Percentiles rank a stretch among this genome's conserved stretches.
Conservation (phyloP, 2,329 filamentous ascomycete genomes). For the Trichoderma cornu-damae region DNA sequence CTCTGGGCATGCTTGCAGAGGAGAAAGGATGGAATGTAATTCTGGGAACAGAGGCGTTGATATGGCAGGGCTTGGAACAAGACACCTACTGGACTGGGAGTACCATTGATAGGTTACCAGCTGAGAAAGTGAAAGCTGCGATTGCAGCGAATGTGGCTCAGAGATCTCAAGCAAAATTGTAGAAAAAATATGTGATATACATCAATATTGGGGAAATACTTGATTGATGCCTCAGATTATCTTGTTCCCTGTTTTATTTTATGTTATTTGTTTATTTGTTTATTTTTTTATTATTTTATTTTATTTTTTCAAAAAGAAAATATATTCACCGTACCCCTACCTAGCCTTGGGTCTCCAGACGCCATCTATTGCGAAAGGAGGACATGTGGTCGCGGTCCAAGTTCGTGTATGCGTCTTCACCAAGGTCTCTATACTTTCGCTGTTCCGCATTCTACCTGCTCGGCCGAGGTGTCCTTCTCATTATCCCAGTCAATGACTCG, state of each 20-base stretch:
- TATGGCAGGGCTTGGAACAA: conserved; percentile 16
- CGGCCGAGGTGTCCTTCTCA: conserved; percentile 4
- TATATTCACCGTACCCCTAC: no score
- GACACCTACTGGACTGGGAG: conserved; percentile 13
- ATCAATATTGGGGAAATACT: background rate
- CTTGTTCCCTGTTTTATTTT: background rate
- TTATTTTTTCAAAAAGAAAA: no score
- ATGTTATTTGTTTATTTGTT: no score
- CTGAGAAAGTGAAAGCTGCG: conserved; percentile 9
- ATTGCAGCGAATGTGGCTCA: conserved; percentile 6
- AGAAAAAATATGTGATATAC: background rate
- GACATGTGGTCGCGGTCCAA: no score
- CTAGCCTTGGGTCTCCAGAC: no score
- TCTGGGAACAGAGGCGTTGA: conserved; percentile 5
- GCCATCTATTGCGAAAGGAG: no score
- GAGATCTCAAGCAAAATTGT: conserved; percentile 7
- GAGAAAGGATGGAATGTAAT: conserved; percentile 10
- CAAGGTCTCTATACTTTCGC: background rate
- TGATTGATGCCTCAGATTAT: background rate
- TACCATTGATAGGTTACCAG: conserved; percentile 3
- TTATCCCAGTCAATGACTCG: conserved; percentile 1
- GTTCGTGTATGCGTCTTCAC: no score
- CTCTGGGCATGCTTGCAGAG: conserved; percentile 8
- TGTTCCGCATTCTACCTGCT: conserved; percentile 1
- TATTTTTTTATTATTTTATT: no score